phyloP scores from a whole-genome alignment of 2,329 filamentous ascomycete genomes.

The Penicillium occitanis region DNA sequence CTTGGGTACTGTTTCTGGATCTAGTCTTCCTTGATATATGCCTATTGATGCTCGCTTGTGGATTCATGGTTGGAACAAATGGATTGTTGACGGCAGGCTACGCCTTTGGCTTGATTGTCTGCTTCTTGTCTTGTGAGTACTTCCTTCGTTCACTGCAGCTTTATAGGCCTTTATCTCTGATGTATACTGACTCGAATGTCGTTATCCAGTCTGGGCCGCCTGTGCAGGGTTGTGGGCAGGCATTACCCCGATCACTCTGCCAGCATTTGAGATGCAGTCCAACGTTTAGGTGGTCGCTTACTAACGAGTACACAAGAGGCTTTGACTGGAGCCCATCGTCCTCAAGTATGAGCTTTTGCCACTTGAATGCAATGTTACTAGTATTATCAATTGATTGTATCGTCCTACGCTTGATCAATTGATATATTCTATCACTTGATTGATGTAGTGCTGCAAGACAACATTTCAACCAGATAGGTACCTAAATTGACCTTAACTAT shows the following conservation, averaged over 20 bases:
- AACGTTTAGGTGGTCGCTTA: neutral
- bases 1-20: conserved; percentile 29
- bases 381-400: neutral
- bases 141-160: neutral
- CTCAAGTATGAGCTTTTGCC: no score
- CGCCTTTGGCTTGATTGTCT: conserved; percentile 28
- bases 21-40: conserved; percentile 29
- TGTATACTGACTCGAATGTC: neutral
- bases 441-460: no score
- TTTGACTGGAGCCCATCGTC: no score
- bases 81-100: conserved; percentile 26
- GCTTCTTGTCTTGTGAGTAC: conserved; percentile 29
- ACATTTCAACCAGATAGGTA: no score
- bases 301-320: no score
- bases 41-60: conserved; percentile 29
- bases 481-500: no score
- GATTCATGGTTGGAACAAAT: conserved; percentile 27
- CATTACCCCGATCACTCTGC: neutral
- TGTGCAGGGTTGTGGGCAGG: neutral
- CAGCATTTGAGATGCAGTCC: neutral
- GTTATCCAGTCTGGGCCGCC: neutral
- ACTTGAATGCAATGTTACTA: no score
- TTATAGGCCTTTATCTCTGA: neutral
- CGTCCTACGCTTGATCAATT: neutral
- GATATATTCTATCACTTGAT: no score